Base-by-base conservation (phyloP, 345 rosid species). In the Cardamine chenopodiifolia region DNA sequence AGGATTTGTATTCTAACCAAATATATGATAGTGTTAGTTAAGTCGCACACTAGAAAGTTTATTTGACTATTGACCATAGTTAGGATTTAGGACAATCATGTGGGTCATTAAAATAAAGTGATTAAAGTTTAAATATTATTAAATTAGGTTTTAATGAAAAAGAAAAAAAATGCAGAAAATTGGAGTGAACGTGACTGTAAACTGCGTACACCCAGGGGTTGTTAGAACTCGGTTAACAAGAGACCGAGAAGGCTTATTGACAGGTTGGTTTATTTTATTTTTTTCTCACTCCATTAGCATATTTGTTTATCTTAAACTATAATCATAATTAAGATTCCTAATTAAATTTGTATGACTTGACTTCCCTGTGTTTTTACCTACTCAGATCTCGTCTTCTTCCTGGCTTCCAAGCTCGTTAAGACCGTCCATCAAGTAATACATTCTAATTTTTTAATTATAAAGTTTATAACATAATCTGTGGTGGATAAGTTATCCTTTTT, bases 171-270 rank as follows among this genome's bases (percentile, higher is more conserved):
- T 81, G 83, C 90, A 95, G 99, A 81, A 86, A 85, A 82, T 85
- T 82, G 87, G 76, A 52, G 91, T 87, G 72, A 90, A 92, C 74
- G 93, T 95, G 81, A 92, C 91, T 0, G 97, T 82, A 31, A 95
- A 95, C 56, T 90, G 96, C 71, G 96, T 95, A 56, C 97, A 95
- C 73, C 99, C 99, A 3, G 99, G 99, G 14, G 85, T 95, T 7
- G 99, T 95, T 42, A 80, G 89, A 70, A 95, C 99, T 70, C 83
- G 97, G 70, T 89, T 95, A 61, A 92, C 97, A 25, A 82, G 99
- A 71, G 98, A 92, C 73, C 85, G 97, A 64, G 98, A 96, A 75
- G 98, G 99, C 63, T 74, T 87, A 17, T 59, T 85, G 54, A 96
- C 99, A 60, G 97, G 98, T 91, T 32, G 61, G 62, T 49, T 60